Conservation (phyloP, 2,329 filamentous ascomycete species). For the Xylariaceae sp. region DNA sequence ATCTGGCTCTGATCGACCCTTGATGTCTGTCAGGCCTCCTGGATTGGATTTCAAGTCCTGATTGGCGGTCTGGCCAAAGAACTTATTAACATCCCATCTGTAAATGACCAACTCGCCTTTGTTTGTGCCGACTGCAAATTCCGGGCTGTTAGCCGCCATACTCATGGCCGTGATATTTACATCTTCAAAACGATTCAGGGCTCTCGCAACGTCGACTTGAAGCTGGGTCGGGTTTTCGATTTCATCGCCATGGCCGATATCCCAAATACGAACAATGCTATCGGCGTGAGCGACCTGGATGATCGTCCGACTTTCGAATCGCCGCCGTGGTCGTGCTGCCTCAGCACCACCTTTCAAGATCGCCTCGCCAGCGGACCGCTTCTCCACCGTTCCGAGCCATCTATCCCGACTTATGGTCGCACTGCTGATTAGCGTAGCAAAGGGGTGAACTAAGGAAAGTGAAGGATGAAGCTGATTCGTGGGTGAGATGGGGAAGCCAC, state of each 20-base stretch:
- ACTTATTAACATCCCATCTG: constrained; percentile 77
- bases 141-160: constrained; percentile 73
- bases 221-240: constrained; percentile 79
- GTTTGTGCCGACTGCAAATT: constrained; percentile 75
- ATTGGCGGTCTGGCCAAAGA: constrained; percentile 58
- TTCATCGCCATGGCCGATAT: constrained; percentile 84
- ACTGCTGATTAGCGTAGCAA: constrained; percentile 68
- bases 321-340: constrained; percentile 61
- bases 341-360: constrained; percentile 76
- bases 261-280: constrained; percentile 87
- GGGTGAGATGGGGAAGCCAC: constrained; percentile 81
- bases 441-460: constrained; percentile 83
- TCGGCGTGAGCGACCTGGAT: constrained; percentile 86
- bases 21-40: constrained; percentile 70
- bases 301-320: constrained; percentile 78
- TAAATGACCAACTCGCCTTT: constrained; percentile 85
- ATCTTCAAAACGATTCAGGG: constrained; percentile 71
- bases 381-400: constrained; percentile 91
- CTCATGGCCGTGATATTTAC: constrained; percentile 75
- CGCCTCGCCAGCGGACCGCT: constrained; percentile 68
- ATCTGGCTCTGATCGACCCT: constrained; percentile 61
- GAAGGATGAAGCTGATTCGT: constrained; percentile 91
- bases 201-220: constrained; percentile 80
- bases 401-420: constrained; percentile 68
- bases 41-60: constrained; percentile 53